Base-by-base conservation (phyloP, 2,329 filamentous ascomycete genomes). In the Fusarium praegraminearum region DNA sequence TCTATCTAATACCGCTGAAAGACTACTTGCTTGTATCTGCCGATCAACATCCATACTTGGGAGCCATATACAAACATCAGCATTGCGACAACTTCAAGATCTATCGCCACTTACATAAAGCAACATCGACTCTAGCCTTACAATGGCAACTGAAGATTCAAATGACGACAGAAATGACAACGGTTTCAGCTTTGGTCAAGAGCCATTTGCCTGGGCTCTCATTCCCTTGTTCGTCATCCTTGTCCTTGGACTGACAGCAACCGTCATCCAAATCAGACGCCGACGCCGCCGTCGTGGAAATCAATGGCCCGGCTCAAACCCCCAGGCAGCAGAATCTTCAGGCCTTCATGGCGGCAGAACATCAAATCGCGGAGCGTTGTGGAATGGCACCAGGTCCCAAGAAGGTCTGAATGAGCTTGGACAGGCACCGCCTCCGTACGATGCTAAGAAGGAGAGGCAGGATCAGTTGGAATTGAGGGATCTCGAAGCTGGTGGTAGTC, bases 361-460 rank as follows among this genome's bases (percentile, higher is more conserved):
- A 36, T 57, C 59, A n/a, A 43, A 57, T 43, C 62, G 67, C 28
- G 77, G 60, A 73, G 71, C 71, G 51, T 53, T 81, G n/a, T 73
- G 71, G 72, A 35, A 54, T 40, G 67, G 65, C 5, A 57, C 71
- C 9, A 69, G 67, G 40, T 71, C 75, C 4, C 57, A 84, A 46
- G 89, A 91, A 67, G 89, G 89, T 0, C 77, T 91, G 58, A 85
- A 91, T 74, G 89, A 90, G 78, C 77, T 84, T 44, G 89, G 89
- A 30, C 88, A 91, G 76, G 87, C 89, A 12, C 89, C 89, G 51
- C 89, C 89, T 49, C 87, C 89, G 1, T 91, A 91, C 75, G 81
- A 80, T 41, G 73, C 74, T 9, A 79, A 78, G 71, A 76, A 78
- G 67, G 65, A 75, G 30, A 58, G 45, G 26, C 62, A 69, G 24